Evolutionary conservation across 805 yeast species (phyloP), one percentile per base, ranked within the genome.

Genomic region (Brettanomyces bruxellensis): DNA sequence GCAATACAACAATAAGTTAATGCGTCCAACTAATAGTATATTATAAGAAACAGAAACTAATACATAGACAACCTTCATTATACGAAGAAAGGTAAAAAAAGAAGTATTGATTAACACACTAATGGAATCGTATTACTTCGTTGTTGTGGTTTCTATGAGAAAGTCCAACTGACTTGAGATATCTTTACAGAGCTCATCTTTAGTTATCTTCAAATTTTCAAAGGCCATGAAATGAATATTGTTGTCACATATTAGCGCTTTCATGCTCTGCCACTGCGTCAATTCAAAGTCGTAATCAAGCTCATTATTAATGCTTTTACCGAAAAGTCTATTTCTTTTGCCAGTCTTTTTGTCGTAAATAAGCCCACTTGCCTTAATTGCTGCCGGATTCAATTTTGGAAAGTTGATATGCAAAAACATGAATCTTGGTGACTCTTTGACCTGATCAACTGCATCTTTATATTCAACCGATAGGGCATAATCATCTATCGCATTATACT

Each of bases 401-500:
- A 61, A 71, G 56, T 77, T 77, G 11, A 77, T 69, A 53, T 77
- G 82, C 39, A 76, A 69, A 51, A 77, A 77, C 45, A 42, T 42
- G 22, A 42, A 11, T 14, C 14, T 9, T 13, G 45, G 45, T 3
- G 45, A 37, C 34, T 57, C 64, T 3, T 44, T 37, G 18, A 59
- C 57, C 3, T 47, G 45, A 2, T 49, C 54, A 3, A 43, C 41
- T 3, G 40, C 23, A 3, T 55, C 50, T 34, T 52, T 46, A 40
- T 65, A 67, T 25, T 55, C 56, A 32, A 51, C 41, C 48, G 56
- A 57, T 13, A 66, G 48, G 43, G 58, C 55, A 45, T 67, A 78
- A 60, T 86, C 95, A 40, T 73, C 73, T n/a, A 71, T 61, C 3
- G 90, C 87, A 57, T 83, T 79, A 50, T 69, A 77, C 61, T 86